Evolutionary conservation across 768 basidiomycete species (phyloP).

Genomic region (Psilocybe sp.): DNA sequence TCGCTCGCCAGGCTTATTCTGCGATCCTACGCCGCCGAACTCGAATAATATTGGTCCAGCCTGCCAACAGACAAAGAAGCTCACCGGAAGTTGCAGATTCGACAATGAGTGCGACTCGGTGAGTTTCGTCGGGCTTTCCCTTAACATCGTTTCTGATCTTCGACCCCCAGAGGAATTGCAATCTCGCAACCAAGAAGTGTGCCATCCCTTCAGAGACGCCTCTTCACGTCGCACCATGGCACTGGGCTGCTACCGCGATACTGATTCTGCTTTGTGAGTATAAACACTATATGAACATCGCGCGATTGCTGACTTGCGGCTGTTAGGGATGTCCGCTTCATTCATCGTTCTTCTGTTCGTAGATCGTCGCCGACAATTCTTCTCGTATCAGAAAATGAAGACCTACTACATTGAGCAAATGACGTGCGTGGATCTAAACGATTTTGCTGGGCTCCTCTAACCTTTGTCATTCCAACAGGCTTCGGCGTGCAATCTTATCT

Average conservation of each 20-base stretch:
- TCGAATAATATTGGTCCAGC: conserved; percentile 18
- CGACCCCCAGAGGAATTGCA: conserved; percentile 8
- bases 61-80: conserved; percentile 42
- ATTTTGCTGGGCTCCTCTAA: not conserved
- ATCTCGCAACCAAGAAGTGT: conserved; percentile 5
- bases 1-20: conserved; percentile 48
- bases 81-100: conserved; percentile 41
- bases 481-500: conserved; percentile 32
- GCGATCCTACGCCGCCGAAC: conserved; percentile 34
- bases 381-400: conserved; percentile 35
- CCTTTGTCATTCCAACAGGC: conserved; percentile 14
- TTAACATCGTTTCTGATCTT: not conserved
- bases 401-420: conserved; percentile 52
- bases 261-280: conserved; percentile 38
- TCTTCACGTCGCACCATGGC: conserved; percentile 38
- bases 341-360: conserved; percentile 35
- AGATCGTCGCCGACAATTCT: conserved; percentile 38
- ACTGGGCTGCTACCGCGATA: conserved; percentile 35
- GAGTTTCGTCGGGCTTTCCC: conserved; percentile 7
- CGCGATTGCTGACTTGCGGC: not conserved
- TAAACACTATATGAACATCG: not conserved
- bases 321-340: conserved; percentile 34
- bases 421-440: conserved; percentile 20
- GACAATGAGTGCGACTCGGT: conserved; percentile 56
- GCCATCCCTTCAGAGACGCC: conserved; percentile 24